These are phyloP conservation scores for Hyaloperonospora brassicae DNA, from an alignment of 352 stramenopile species.

Conservation along the genomic window DNA sequence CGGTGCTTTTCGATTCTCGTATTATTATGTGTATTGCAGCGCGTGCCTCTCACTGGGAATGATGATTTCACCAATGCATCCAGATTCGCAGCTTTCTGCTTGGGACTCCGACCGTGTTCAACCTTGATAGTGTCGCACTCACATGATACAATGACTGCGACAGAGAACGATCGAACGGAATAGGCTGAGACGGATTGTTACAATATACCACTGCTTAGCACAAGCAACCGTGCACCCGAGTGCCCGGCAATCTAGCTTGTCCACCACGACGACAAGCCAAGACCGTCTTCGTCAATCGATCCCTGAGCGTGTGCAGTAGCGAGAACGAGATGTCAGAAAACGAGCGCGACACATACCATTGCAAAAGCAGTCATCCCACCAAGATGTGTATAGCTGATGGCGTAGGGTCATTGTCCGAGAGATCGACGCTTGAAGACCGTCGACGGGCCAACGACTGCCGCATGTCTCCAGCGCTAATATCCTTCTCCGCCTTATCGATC, in stretches of 20 bases:
- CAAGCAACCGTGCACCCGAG: neutral
- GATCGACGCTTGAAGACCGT: conserved; percentile 76
- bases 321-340: neutral
- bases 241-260: conserved; percentile 20
- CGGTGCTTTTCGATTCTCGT: too few relatives aligned
- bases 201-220: conserved; percentile 13
- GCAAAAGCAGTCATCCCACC: conserved; percentile 23
- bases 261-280: conserved; percentile 82
- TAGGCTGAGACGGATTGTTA: conserved; percentile 13
- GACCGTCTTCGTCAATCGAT: conserved; percentile 82
- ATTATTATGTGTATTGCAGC: too few relatives aligned
- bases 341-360: neutral
- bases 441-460: conserved; percentile 58
- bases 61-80: too few relatives aligned
- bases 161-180: conserved; percentile 6
- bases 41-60: too few relatives aligned
- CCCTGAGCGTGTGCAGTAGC: conserved; percentile 30
- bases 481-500: conserved; percentile 50
- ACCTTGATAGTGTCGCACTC: too few relatives aligned
- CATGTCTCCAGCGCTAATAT: conserved; percentile 50
- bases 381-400: conserved; percentile 80
- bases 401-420: conserved; percentile 76
- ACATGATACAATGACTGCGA: too few relatives aligned
- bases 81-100: too few relatives aligned
- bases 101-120: too few relatives aligned